A percentile compares a stretch with the other conserved stretches of the same genome.
phyloP scores from a whole-genome alignment of 768 basidiomycete species.

The Agaricus bisporus region DNA sequence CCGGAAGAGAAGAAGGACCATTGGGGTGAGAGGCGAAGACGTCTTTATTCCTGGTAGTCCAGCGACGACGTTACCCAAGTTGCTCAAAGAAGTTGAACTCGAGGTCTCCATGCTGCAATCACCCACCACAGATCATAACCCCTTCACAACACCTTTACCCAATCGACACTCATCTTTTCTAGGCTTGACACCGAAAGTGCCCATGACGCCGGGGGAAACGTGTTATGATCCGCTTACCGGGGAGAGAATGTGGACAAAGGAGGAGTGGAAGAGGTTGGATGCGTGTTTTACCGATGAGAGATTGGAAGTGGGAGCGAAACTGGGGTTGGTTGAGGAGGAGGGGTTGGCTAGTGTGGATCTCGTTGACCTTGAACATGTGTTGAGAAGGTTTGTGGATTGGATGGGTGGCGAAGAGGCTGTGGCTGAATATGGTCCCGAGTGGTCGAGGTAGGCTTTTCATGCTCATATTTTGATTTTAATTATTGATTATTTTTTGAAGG shows the following conservation, averaged over 20 bases:
- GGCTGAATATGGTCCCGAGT: constrained; percentile 37
- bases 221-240: constrained; percentile 8
- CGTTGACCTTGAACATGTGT: constrained; percentile 51
- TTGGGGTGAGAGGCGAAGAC: constrained; percentile 41
- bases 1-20: constrained; percentile 25
- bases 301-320: constrained; percentile 34
- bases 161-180: too few species aligned
- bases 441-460: constrained; percentile 42
- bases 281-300: constrained; percentile 73
- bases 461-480: not conserved
- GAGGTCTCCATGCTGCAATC: constrained; percentile 28
- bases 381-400: constrained; percentile 47
- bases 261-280: constrained; percentile 79
- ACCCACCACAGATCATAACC: constrained; percentile 3
- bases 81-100: constrained; percentile 54
- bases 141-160: constrained; percentile 24
- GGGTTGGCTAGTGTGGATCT: constrained; percentile 45
- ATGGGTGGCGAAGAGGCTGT: constrained; percentile 41
- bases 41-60: constrained; percentile 54
- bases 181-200: constrained; percentile 4
- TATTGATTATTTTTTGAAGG: constrained; percentile 23
- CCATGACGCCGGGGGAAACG: constrained; percentile 8
- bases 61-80: constrained; percentile 44
- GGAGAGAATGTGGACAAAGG: constrained; percentile 53
- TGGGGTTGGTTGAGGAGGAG: constrained; percentile 20